A percentile compares a stretch with the other conserved stretches of the same genome.
phyloP scores from a whole-genome alignment of 495 filamentous ascomycete genomes.

The Aspergillus homomorphus region DNA sequence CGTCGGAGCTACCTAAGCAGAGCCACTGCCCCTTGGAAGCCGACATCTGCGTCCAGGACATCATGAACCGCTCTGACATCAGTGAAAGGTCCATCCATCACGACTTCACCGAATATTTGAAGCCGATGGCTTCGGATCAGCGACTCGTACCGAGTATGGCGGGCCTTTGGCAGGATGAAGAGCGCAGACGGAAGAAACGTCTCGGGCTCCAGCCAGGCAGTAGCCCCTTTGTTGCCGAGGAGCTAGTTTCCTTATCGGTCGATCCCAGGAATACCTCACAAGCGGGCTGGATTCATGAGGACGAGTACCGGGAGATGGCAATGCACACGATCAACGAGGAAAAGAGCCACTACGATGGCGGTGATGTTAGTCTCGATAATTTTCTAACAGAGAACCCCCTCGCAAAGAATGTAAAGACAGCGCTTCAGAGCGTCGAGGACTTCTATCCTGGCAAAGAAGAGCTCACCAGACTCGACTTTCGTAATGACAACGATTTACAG shows the following conservation, averaged over 20 bases:
- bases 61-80: conserved; percentile 75
- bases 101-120: conserved; percentile 76
- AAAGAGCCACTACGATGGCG: conserved; percentile 44
- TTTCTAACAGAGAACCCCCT: conserved; percentile 54
- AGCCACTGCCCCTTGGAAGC: conserved; percentile 88
- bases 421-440: conserved; percentile 79
- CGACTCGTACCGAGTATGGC: conserved; percentile 92
- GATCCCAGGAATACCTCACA: conserved; percentile 65
- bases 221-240: conserved; percentile 76
- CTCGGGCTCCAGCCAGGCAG: conserved; percentile 64
- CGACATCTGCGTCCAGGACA: conserved; percentile 85
- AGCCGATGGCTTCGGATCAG: conserved; percentile 60
- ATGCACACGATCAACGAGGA: conserved; percentile 61
- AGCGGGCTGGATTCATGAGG: conserved; percentile 86
- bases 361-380: conserved; percentile 55
- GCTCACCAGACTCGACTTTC: conserved; percentile 17
- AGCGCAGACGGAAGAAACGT: conserved; percentile 65
- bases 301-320: conserved; percentile 68
- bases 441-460: conserved; percentile 68
- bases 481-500: not conserved
- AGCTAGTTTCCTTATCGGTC: conserved; percentile 80
- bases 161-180: conserved; percentile 90
- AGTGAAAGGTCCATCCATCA: conserved; percentile 75
- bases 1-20: conserved; percentile 63
- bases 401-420: conserved; percentile 64